Evolutionary conservation across 164 flowering plant species (phyloP), one percentile per base, ranked within the genome.

Genomic region (Taxillus chinensis): DNA sequence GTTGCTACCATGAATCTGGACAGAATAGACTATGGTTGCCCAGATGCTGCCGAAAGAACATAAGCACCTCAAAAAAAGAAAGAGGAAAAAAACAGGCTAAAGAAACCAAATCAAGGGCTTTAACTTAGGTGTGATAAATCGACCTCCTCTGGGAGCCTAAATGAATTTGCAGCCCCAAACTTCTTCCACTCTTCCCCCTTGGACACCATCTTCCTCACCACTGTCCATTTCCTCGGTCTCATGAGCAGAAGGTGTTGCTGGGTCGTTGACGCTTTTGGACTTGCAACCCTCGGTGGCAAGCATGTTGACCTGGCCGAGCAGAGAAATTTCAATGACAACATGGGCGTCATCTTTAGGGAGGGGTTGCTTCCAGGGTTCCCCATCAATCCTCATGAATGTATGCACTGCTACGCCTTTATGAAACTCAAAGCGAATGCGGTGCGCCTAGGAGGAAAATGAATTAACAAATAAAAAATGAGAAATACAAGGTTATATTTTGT

Each of bases 91-190:
- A 27, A 27, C 27, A 27, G 27, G 27, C 27, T 27, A 27, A 27
- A 27, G 27, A 27, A 27, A 27, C 27, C 27, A 27, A 27, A 2
- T 27, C 27, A 27, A 27, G 27, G 27, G 27, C 27, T 27, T 27
- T 27, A 27, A 27, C 27, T 27, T 11, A 92, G 74, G 60, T 70
- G 85, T 66, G 91, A 66, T 60, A 84, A 73, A 64, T 89, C 96
- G 68, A 83, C 73, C 13, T 74, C 88, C 8, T 85, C 87, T 2
- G 92, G 95, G 54, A 89, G 55, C 71, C 43, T 85, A 74, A 93
- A 90, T 5, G 97, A 86, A 45, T 83, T 88, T 14, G 99, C 96
- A 0, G 99, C 97, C 1, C 99, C 99, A 61, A 95, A 89, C 67
- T 91, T 95, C 73, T 83, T 87, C 74, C 74, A 62, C 58, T 82